phyloP scores from a whole-genome alignment of 1,139 yeast species.

The Suhomyces anneliseae region DNA sequence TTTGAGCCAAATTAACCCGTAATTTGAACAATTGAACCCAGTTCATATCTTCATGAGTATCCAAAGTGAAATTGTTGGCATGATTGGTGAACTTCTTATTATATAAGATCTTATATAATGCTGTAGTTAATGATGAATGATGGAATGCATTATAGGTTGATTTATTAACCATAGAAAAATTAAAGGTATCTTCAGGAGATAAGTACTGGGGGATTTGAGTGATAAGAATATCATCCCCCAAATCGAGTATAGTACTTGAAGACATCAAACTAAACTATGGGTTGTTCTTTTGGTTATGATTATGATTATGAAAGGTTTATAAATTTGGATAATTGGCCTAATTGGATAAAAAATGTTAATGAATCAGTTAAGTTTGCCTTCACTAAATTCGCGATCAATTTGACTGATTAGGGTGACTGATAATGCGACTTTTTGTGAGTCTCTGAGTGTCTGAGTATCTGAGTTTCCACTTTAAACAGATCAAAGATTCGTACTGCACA shows the following conservation, averaged over 20 bases:
- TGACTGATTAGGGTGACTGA: too few relatives aligned
- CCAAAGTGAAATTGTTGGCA: conserved; percentile 15
- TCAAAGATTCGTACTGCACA: too few relatives aligned
- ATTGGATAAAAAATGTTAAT: too few relatives aligned
- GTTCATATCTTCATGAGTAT: conserved; percentile 30
- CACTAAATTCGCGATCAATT: too few relatives aligned
- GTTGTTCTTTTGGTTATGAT: neutral
- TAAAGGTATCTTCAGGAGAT: conserved; percentile 45
- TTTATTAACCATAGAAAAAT: conserved; percentile 47
- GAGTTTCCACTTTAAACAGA: too few relatives aligned
- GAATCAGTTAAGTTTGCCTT: too few relatives aligned
- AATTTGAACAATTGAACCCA: conserved; percentile 54
- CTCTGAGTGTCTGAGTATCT: too few relatives aligned
- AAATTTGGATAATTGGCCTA: too few relatives aligned
- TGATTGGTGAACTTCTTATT: conserved; percentile 51
- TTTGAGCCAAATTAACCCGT: conserved; percentile 40
- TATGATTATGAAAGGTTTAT: neutral
- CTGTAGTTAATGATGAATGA: conserved; percentile 30
- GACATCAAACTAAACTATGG: neutral
- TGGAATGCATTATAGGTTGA: conserved; percentile 25
- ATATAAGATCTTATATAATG: conserved; percentile 49
- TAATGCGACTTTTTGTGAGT: too few relatives aligned
- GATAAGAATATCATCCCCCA: conserved; percentile 50
- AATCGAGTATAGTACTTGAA: conserved; percentile 17
- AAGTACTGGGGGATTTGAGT: conserved; percentile 38